Conservation (phyloP, 495 filamentous ascomycete species). For the Penicillium maclennaniae region DNA sequence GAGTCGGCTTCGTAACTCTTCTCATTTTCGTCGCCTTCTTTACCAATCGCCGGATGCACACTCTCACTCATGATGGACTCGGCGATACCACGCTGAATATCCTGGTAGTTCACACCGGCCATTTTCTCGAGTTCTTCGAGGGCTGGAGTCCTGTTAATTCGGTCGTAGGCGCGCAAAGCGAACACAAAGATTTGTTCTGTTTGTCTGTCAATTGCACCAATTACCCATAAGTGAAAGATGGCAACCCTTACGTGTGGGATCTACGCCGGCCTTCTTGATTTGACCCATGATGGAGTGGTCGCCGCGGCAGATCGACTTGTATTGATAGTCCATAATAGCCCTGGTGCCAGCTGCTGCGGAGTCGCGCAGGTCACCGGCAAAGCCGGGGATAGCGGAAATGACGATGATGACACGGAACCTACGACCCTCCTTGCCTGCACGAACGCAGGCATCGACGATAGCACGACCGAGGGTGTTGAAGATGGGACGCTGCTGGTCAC, state of each 20-base stretch:
- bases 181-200: slow-evolving; percentile 80
- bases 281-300: slow-evolving; percentile 84
- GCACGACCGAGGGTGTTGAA: slow-evolving; percentile 82
- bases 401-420: slow-evolving; percentile 90
- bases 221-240: not conserved
- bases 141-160: slow-evolving; percentile 72
- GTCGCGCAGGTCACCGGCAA: slow-evolving; percentile 83
- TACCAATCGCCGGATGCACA: slow-evolving; percentile 57
- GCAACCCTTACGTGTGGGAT: slow-evolving; percentile 53
- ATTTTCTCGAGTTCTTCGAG: slow-evolving; percentile 68
- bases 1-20: slow-evolving; percentile 35
- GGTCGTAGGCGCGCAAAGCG: slow-evolving; percentile 85
- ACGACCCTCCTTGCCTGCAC: slow-evolving; percentile 74
- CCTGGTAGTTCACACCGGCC: slow-evolving; percentile 76
- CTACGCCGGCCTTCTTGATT: slow-evolving; percentile 70
- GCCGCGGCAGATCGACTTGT: slow-evolving; percentile 89
- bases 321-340: slow-evolving; percentile 98
- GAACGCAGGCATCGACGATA: slow-evolving; percentile 85
- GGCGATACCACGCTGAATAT: slow-evolving; percentile 80
- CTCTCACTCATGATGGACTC: slow-evolving; percentile 79
- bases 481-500: slow-evolving; percentile 77
- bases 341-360: slow-evolving; percentile 79
- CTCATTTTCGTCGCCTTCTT: slow-evolving; percentile 44
- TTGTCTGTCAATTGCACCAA: not conserved
- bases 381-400: slow-evolving; percentile 88